These are phyloP conservation scores for Cardamine resedifolia DNA, from an alignment of 345 rosid species.

Conservation along the genomic window DNA sequence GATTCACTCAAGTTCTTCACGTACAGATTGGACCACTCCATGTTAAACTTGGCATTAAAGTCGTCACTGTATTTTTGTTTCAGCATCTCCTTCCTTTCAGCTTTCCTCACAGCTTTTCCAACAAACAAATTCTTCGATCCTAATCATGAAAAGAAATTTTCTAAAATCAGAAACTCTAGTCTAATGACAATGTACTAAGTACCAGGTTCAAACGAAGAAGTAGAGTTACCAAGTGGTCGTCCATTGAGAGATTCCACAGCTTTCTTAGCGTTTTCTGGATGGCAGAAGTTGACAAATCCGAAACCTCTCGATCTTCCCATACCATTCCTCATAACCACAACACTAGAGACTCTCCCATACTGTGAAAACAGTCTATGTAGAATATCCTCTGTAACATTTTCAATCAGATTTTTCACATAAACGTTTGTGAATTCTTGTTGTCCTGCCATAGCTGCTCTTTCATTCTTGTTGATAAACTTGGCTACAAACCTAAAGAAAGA, in stretches of 20 bases:
- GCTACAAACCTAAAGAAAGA: constrained; percentile 51
- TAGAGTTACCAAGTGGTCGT: constrained; percentile 20
- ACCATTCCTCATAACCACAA: constrained; percentile 54
- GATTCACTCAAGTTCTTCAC: constrained; percentile 57
- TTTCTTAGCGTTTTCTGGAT: constrained; percentile 56
- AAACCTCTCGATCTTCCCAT: constrained; percentile 67
- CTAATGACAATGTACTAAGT: neutral
- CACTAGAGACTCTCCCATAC: constrained; percentile 57
- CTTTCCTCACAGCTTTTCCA: constrained; percentile 61
- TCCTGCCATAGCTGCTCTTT: constrained; percentile 40
- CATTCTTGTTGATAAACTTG: constrained; percentile 58
- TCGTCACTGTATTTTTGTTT: constrained; percentile 35
- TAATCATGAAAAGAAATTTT: neutral
- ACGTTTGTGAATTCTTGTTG: constrained; percentile 50
- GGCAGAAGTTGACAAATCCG: constrained; percentile 66
- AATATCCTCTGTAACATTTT: constrained; percentile 47
- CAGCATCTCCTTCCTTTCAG: constrained; percentile 56
- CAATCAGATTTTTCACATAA: constrained; percentile 60
- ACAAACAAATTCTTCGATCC: constrained; percentile 45
- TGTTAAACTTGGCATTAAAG: constrained; percentile 19
- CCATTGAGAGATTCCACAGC: constrained; percentile 60
- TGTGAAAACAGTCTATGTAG: constrained; percentile 54
- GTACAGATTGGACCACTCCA: constrained; percentile 52
- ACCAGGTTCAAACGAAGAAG: neutral
- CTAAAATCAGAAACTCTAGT: constrained; percentile 4